Conservation (phyloP, 805 yeast species). For the Candida palmyrensis region DNA sequence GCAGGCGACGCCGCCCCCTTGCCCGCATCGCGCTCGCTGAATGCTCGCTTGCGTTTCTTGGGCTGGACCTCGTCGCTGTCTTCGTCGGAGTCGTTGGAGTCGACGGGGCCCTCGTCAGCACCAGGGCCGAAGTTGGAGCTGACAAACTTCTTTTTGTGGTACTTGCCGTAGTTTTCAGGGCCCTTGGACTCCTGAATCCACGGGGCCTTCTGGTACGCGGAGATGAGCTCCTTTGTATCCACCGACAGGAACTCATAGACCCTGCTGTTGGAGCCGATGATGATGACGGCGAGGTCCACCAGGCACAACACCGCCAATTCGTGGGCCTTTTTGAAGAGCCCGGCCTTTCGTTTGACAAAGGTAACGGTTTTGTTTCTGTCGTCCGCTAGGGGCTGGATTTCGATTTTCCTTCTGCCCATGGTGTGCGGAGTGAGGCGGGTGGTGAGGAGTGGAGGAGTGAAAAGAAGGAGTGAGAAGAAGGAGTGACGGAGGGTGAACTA, state of each 20-base stretch:
- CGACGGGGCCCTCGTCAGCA: constrained; percentile 13
- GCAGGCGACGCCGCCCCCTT: not conserved
- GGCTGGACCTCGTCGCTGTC: constrained; percentile 32
- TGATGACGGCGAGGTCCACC: constrained; percentile 87
- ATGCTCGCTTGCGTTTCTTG: constrained; percentile 20
- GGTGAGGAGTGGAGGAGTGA: no score
- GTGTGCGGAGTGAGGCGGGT: no score
- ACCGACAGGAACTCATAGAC: constrained; percentile 81
- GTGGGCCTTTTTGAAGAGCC: constrained; percentile 82
- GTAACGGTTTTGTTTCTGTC: constrained; percentile 86
- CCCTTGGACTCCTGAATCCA: constrained; percentile 53
- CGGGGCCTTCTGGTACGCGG: constrained; percentile 16
- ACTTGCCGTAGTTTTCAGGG: constrained; percentile 65
- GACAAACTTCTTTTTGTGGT: constrained; percentile 34
- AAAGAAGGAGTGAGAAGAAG: no score
- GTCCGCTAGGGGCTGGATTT: constrained; percentile 83
- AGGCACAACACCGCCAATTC: constrained; percentile 87
- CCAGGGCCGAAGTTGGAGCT: constrained; percentile 11
- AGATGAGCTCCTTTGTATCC: constrained; percentile 38
- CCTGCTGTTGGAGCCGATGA: constrained; percentile 76
- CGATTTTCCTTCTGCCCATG: constrained; percentile 98
- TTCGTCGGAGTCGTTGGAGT: constrained; percentile 27
- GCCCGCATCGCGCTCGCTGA: not conserved
- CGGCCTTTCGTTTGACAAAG: constrained; percentile 91
- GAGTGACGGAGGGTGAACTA: no score